Evolutionary conservation across 108 stramenopile species (phyloP), one percentile per base, ranked within the genome.

Genomic region (Pseudonitzschia multistriata): DNA sequence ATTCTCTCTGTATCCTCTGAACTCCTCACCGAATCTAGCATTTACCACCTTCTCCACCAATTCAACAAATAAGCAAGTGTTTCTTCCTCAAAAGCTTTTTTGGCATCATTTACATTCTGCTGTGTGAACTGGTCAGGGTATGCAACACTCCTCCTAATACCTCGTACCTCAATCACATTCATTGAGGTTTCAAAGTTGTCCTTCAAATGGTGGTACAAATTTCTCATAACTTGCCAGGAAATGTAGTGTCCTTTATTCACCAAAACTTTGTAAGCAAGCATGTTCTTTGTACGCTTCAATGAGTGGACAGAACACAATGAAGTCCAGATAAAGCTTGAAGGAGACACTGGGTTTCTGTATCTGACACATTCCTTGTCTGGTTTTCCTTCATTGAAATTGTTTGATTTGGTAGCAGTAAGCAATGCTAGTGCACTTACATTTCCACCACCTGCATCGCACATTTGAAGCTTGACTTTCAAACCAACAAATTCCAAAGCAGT

Each of bases 101-200:
- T 52, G n/a, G 50, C 50, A 52, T 52, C 50, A 25, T 25, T 52
- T 5, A 52, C 50, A 52, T 52, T 52, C 50, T 52, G 50, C 37
- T 39, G 37, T 39, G 37, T 24, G 24, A 52, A 52, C n/a, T 52
- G 50, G 15, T 52, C 50, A 21, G 50, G 50, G 24, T 24, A 52
- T 4, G 50, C 50, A 52, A 52, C 50, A 52, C 24, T 52, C n/a
- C 25, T 25, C 19, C 50, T 52, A 7, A 52, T 52, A 10, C 25
- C 24, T 25, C 50, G 0, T 7, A 2, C 0, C 19, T 52, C 24
- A 52, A 17, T 10, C 17, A 52, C 50, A 52, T 52, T 52, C 50
- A 0, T 2, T 21, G 50, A 52, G 17, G 10, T 10, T 52, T 52
- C 50, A 52, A 52, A 52, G 21, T 21, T 25, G 7, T 6, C 10